Percentiles rank a stretch among this genome's conserved stretches.
Conservation (phyloP, 2,329 filamentous ascomycete genomes). For the Clonostachys rhizophaga region DNA sequence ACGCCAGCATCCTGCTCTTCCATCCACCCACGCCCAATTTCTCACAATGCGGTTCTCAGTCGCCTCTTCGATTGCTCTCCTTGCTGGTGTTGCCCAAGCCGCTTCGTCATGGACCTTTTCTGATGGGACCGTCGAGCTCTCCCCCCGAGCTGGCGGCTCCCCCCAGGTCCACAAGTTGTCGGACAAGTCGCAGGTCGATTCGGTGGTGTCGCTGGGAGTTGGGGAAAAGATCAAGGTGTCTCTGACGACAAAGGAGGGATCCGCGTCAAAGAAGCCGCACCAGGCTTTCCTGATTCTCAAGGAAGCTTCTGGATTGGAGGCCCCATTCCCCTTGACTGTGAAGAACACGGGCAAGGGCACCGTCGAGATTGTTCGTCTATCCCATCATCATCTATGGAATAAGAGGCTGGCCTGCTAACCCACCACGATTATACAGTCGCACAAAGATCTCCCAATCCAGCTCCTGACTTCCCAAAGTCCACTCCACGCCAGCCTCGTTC, state of each 20-base stretch:
- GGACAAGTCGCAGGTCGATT: constrained; percentile 54
- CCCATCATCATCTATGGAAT: no score
- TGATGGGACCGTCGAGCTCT: constrained; percentile 64
- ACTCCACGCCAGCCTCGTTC: constrained; percentile 74
- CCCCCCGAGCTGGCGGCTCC: constrained; percentile 46
- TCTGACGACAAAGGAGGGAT: constrained; percentile 75
- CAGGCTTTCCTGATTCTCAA: constrained; percentile 86
- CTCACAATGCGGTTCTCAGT: constrained; percentile 29
- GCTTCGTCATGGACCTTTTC: constrained; percentile 68
- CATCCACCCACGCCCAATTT: constrained; percentile 10
- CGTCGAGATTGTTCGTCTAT: constrained; percentile 70
- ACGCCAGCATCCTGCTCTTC: constrained; percentile 8
- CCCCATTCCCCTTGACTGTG: constrained; percentile 76
- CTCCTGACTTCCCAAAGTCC: constrained; percentile 65
- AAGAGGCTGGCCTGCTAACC: constrained; percentile 14
- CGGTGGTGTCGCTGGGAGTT: constrained; percentile 59
- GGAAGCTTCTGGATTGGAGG: constrained; percentile 76
- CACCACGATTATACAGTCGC: constrained; percentile 49
- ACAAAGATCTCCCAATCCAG: constrained; percentile 84
- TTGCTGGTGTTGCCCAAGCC: constrained; percentile 45
- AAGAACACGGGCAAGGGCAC: constrained; percentile 87
- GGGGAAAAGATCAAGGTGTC: constrained; percentile 75
- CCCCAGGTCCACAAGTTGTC: constrained; percentile 63
- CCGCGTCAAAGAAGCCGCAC: constrained; percentile 78
- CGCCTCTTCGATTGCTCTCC: constrained; percentile 30